Base-by-base conservation (phyloP, 225 moss, liverwort and hornwort species). In the Takakia lepidozioides region DNA sequence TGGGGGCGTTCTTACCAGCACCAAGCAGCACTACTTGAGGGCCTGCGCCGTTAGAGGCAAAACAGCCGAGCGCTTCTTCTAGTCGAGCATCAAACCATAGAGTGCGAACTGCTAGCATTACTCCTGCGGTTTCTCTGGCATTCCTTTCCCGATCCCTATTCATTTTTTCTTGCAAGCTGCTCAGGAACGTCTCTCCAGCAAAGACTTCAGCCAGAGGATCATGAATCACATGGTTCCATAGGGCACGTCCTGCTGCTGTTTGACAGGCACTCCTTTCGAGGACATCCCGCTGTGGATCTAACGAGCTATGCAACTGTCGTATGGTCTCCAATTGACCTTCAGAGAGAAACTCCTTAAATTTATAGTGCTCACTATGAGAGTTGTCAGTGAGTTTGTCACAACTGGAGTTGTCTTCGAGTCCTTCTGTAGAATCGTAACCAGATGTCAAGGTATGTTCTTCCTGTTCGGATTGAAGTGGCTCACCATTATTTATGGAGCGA, bases 51-150 rank as follows among this genome's bases (percentile, higher is more conserved):
- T 47, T 50, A 38, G 74, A 48, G 56, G 51, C 45, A 43, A 87
- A 84, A 32, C 69, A 63, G 29, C 49, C 11, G 36, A 87, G 64
- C 3, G 87, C 77, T 29, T 61, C 71, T 40, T 76, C 76, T 8
- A 87, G 59, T 17, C 57, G 69, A 22, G 84, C 63, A 48, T 87
- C 87, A 38, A 87, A 87, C 87, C 87, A 87, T 18, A 87, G 68
- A 0, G 87, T 87, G 47, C 87, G 74, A 59, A 87, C 87, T 8
- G 87, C 87, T 55, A 87, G 81, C 84, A 87, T 78, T 35, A 84
- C 84, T 20, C 87, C 87, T 0, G 87, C 63, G 16, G 65, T 77
- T 69, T 84, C 87, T 10, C 84, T 73, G 5, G 84, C 74, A 21
- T 84, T 84, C 28, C 62, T 67, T 20, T 74, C 72, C 45, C 52